Conservation (phyloP, 306 rosid genomes). For the Mimosa pudica region DNA sequence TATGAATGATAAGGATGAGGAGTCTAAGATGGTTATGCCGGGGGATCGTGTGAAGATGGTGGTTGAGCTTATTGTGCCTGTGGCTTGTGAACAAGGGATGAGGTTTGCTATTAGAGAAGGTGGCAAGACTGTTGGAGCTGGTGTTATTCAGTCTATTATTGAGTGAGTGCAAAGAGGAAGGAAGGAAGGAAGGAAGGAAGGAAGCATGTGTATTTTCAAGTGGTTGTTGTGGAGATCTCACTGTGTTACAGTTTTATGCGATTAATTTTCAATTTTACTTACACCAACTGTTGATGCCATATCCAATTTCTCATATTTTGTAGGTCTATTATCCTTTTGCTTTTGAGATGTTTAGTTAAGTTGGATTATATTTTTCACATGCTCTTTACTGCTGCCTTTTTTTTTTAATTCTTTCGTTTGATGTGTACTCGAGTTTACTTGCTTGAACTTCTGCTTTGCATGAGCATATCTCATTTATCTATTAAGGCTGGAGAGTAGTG, state of each 20-base stretch:
- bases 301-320: slow-evolving; percentile 59
- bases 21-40: slow-evolving; percentile 94
- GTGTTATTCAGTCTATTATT: slow-evolving; percentile 79
- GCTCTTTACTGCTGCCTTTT: slow-evolving; percentile 19
- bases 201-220: slow-evolving; percentile 29
- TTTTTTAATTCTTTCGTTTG: slow-evolving; percentile 17
- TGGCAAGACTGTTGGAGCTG: slow-evolving; percentile 90
- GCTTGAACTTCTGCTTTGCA: slow-evolving; percentile 29
- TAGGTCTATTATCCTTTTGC: slow-evolving; percentile 52
- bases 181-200: no score
- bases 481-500: slow-evolving; percentile 10
- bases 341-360: slow-evolving; percentile 42
- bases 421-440: slow-evolving; percentile 30
- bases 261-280: slow-evolving; percentile 40
- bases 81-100: slow-evolving; percentile 88
- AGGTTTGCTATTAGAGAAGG: slow-evolving; percentile 91
- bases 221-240: slow-evolving; percentile 45
- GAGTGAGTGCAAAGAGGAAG: slow-evolving; percentile 44
- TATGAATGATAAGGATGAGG: slow-evolving; percentile 89
- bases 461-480: slow-evolving; percentile 15
- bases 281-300: slow-evolving; percentile 36
- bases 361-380: slow-evolving; percentile 42
- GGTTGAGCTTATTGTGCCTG: slow-evolving; percentile 81
- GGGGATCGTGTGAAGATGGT: slow-evolving; percentile 87
- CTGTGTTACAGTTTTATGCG: slow-evolving; percentile 44